Conservation (phyloP, 2,329 filamentous ascomycete genomes). For the Colletotrichum eleusines region DNA sequence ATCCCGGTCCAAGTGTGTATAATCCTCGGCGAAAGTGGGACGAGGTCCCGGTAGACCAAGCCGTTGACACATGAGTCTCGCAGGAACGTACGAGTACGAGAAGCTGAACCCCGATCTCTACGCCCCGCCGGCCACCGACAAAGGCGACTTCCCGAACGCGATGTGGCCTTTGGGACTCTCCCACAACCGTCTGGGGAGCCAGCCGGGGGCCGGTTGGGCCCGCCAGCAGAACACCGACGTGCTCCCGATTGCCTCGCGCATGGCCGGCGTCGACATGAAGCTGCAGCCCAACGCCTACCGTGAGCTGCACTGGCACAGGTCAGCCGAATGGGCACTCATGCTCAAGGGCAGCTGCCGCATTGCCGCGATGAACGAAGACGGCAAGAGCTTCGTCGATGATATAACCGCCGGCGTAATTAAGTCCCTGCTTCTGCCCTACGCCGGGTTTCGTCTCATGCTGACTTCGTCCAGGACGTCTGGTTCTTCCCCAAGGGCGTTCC, state of each 20-base stretch:
- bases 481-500: constrained; percentile 64
- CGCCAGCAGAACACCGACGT: constrained; percentile 65
- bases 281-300: constrained; percentile 69
- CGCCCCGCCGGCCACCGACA: constrained; percentile 66
- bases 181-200: constrained; percentile 60
- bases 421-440: neutral
- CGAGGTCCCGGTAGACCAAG: too few relatives aligned
- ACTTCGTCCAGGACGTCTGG: constrained; percentile 62
- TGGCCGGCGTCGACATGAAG: constrained; percentile 72
- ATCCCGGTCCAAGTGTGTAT: constrained; percentile 63
- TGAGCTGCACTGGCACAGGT: constrained; percentile 73
- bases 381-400: constrained; percentile 61
- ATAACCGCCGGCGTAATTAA: constrained; percentile 50
- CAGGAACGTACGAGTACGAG: constrained; percentile 56
- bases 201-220: constrained; percentile 63
- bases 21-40: neutral
- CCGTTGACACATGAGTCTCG: constrained; percentile 16
- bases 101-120: constrained; percentile 66
- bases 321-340: constrained; percentile 65
- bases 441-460: too few relatives aligned
- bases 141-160: constrained; percentile 59
- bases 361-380: constrained; percentile 64
- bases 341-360: constrained; percentile 66
- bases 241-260: constrained; percentile 61
- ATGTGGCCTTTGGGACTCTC: constrained; percentile 68